Evolutionary conservation across 768 basidiomycete genomes (phyloP).

Genomic region (Kwoniella bestiolae): DNA sequence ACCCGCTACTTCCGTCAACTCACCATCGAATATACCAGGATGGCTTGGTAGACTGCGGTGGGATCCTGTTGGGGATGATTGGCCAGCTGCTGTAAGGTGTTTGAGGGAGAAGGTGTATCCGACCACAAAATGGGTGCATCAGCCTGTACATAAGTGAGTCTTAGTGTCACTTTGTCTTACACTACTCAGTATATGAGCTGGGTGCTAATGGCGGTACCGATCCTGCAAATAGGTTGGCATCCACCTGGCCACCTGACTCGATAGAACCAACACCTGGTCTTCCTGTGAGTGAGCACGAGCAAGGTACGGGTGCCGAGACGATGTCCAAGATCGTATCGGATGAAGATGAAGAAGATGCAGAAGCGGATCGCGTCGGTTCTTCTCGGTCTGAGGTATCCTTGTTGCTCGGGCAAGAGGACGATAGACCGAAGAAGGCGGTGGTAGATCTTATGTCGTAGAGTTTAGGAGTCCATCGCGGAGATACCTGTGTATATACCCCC

Average conservation of each 20-base stretch:
- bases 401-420: background rate
- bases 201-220: too few relatives aligned
- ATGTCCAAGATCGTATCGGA: background rate
- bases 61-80: slow-evolving; percentile 37
- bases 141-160: slow-evolving; percentile 20
- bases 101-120: slow-evolving; percentile 6
- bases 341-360: too few relatives aligned
- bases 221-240: too few relatives aligned
- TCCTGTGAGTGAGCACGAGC: too few relatives aligned
- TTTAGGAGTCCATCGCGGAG: too few relatives aligned
- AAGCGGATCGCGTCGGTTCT: slow-evolving; percentile 6
- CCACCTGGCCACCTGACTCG: background rate
- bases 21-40: slow-evolving; percentile 4
- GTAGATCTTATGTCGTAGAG: background rate
- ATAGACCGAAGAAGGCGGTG: background rate
- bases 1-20: background rate
- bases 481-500: background rate
- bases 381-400: background rate
- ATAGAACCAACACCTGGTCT: too few relatives aligned
- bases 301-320: background rate
- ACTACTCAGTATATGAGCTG: too few relatives aligned
- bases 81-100: slow-evolving; percentile 9
- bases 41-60: slow-evolving; percentile 36
- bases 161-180: too few relatives aligned
- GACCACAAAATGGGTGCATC: slow-evolving; percentile 14